Conservation (phyloP, 345 rosid species). For the Aquilaria sinensis region DNA sequence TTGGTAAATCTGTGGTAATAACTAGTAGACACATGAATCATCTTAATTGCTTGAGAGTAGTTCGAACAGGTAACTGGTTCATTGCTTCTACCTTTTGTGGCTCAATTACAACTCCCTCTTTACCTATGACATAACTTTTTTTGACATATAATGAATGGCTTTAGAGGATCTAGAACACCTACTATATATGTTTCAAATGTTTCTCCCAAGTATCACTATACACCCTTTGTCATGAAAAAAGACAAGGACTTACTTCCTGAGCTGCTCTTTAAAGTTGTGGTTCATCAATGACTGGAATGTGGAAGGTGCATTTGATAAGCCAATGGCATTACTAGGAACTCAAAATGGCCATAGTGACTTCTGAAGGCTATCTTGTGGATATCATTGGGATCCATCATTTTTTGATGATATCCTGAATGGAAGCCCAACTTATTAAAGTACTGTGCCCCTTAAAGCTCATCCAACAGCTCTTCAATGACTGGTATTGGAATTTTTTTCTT, state of each 20-base stretch:
- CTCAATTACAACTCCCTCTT: neutral
- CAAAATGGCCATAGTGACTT: neutral
- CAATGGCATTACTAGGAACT: constrained; percentile 1
- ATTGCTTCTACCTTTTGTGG: neutral
- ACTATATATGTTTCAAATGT: neutral
- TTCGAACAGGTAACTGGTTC: neutral
- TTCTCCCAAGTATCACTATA: neutral
- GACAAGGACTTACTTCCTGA: neutral
- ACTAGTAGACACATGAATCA: neutral
- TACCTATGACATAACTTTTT: no score
- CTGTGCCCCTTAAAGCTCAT: neutral
- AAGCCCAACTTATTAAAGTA: constrained; percentile 5
- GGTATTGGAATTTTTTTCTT: constrained; percentile 7
- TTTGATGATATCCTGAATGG: neutral
- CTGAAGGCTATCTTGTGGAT: neutral
- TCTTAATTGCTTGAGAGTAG: neutral
- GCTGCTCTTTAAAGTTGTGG: neutral
- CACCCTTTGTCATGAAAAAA: neutral
- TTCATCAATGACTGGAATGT: neutral
- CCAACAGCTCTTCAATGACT: constrained; percentile 1
- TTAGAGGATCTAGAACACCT: neutral
- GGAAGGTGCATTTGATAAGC: neutral
- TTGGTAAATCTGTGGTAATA: neutral
- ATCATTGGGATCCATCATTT: neutral
- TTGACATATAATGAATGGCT: neutral